Conservation (phyloP, 306 rosid species). For the Sphenostylis stenocarpa region DNA sequence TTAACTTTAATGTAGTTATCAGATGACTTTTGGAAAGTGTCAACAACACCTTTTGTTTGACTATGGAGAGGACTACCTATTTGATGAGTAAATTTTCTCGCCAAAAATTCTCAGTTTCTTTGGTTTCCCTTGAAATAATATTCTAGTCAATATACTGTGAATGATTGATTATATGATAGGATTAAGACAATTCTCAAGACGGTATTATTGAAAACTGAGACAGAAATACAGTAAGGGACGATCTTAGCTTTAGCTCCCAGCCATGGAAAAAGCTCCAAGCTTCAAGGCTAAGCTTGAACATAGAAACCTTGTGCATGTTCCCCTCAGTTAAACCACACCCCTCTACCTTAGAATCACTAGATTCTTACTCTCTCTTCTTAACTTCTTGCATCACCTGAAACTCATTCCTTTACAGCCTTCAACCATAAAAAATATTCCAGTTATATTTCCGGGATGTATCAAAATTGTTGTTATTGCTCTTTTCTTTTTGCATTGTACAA, state of each 20-base stretch:
- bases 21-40: slow-evolving; percentile 5
- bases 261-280: background rate
- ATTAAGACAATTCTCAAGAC: background rate
- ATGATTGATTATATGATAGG: background rate
- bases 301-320: background rate
- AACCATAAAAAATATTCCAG: background rate
- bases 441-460: background rate
- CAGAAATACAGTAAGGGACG: background rate
- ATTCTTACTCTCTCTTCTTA: background rate
- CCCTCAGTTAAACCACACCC: background rate
- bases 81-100: background rate
- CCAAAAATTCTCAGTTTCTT: background rate
- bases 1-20: background rate
- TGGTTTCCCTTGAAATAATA: background rate
- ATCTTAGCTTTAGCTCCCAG: background rate
- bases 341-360: background rate
- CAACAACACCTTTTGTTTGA: background rate
- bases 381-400: background rate
- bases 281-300: background rate
- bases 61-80: background rate
- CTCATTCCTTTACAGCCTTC: background rate
- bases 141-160: background rate
- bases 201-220: background rate
- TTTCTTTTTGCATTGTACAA: background rate
- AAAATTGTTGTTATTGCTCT: background rate